phyloP scores from a whole-genome alignment of 345 rosid species.

The Eucalyptus camaldulensis region DNA sequence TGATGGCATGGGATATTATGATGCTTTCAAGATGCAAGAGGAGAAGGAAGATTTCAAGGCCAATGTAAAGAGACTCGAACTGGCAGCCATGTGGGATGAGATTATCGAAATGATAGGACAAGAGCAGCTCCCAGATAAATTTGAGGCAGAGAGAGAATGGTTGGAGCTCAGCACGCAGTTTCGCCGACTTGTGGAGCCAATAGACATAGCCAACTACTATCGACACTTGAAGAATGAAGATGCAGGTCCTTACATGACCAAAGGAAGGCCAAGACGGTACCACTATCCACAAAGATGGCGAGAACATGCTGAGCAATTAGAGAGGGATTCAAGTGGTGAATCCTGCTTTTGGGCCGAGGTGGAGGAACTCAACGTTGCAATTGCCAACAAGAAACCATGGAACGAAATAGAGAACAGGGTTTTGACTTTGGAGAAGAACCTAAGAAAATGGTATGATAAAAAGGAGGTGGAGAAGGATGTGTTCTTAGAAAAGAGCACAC shows the following conservation, averaged over 20 bases:
- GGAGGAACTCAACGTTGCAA: slow-evolving; percentile 40
- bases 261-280: slow-evolving; percentile 65
- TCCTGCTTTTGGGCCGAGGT: slow-evolving; percentile 78
- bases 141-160: slow-evolving; percentile 30
- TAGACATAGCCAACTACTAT: slow-evolving; percentile 73
- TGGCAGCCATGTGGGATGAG: slow-evolving; percentile 73
- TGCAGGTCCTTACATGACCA: slow-evolving; percentile 55
- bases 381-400: neutral
- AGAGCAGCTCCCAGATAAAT: slow-evolving; percentile 50
- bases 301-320: slow-evolving; percentile 23
- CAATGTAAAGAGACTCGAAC: slow-evolving; percentile 50
- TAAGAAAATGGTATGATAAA: neutral
- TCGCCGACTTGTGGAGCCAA: slow-evolving; percentile 54
- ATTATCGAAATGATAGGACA: slow-evolving; percentile 51
- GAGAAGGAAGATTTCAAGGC: slow-evolving; percentile 41
- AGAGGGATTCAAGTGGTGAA: slow-evolving; percentile 4
- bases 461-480: neutral
- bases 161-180: slow-evolving; percentile 26
- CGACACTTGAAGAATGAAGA: slow-evolving; percentile 72
- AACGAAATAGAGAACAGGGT: neutral
- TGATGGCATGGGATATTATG: slow-evolving; percentile 38
- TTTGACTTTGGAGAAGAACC: neutral
- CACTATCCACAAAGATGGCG: slow-evolving; percentile 48
- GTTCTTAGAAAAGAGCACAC: neutral
- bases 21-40: slow-evolving; percentile 38